Evolutionary conservation across 2,329 filamentous ascomycete species (phyloP).

Genomic region (Xylaria multiplex): DNA sequence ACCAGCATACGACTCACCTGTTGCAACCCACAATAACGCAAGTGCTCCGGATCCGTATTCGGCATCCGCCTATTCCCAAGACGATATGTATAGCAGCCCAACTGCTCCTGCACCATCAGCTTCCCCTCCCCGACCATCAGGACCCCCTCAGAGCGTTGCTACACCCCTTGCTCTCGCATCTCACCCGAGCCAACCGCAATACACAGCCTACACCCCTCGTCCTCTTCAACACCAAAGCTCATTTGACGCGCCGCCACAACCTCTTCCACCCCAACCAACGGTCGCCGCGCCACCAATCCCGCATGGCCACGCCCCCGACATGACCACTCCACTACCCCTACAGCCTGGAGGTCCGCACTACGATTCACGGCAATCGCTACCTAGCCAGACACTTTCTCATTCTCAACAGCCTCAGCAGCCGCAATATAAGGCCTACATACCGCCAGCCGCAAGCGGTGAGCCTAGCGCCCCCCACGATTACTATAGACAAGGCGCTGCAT

Average conservation of each 20-base stretch:
- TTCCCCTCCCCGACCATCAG: conserved; percentile 46
- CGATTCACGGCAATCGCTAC: conserved; percentile 62
- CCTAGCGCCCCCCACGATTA: conserved; percentile 66
- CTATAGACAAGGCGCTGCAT: conserved; percentile 59
- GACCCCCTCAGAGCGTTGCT: conserved; percentile 40
- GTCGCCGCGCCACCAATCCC: conserved; percentile 57
- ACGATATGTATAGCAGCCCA: conserved; percentile 54
- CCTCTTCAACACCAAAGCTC: conserved; percentile 43
- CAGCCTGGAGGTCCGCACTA: conserved; percentile 58
- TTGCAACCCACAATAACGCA: conserved; percentile 61
- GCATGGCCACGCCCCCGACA: conserved; percentile 47
- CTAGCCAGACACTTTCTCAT: conserved; percentile 54
- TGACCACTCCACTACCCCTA: conserved; percentile 56
- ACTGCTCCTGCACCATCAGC: conserved; percentile 45
- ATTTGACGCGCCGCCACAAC: conserved; percentile 46
- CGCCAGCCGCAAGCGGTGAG: conserved; percentile 54
- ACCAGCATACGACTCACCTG: conserved; percentile 79
- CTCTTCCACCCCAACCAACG: conserved; percentile 51
- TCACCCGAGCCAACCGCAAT: conserved; percentile 53
- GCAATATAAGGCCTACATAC: conserved; percentile 71
- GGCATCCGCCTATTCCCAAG: conserved; percentile 60
- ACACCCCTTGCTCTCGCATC: conserved; percentile 43
- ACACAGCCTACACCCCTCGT: conserved; percentile 49
- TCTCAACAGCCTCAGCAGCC: conserved; percentile 49
- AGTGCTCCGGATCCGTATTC: conserved; percentile 55